phyloP scores from a whole-genome alignment of 163 green algal species.

The Volvox carteri region DNA sequence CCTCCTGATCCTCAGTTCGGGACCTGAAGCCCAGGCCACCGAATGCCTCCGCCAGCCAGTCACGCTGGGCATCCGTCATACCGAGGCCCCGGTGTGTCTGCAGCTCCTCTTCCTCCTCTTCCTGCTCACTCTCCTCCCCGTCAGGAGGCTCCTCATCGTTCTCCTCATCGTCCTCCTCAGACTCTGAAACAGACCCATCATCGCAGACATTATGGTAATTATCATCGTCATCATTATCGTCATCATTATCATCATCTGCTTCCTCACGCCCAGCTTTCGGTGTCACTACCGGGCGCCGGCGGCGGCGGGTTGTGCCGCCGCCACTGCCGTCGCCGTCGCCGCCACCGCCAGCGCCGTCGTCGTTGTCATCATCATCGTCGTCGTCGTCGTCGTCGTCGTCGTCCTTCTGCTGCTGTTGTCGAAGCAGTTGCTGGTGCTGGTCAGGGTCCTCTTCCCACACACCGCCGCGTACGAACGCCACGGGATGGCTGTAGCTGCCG shows the following conservation, averaged over 20 bases:
- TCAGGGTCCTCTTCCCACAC: background rate
- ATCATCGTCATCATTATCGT: background rate
- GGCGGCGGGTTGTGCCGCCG: background rate
- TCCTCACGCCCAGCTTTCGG: background rate
- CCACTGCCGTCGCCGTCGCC: background rate
- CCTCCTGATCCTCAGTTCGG: background rate
- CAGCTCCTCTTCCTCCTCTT: conserved; percentile 1
- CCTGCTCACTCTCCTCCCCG: background rate
- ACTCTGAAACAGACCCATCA: too few relatives aligned
- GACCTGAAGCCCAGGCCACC: conserved; percentile 46
- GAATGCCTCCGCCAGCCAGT: conserved; percentile 47
- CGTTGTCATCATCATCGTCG: background rate
- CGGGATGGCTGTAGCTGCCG: conserved; percentile 12
- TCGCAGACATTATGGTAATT: too few relatives aligned
- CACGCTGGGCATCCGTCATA: conserved; percentile 17
- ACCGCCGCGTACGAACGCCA: conserved; percentile 46
- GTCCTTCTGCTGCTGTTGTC: background rate
- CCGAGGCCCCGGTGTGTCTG: background rate
- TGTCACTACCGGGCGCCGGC: too few relatives aligned
- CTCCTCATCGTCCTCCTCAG: too few relatives aligned
- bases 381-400: background rate
- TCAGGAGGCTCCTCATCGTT: too few relatives aligned
- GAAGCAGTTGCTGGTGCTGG: background rate
- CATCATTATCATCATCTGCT: background rate
- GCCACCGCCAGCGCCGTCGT: background rate